Conservation (phyloP, 164 flowering plant genomes). For the Brasenia schreberi region DNA sequence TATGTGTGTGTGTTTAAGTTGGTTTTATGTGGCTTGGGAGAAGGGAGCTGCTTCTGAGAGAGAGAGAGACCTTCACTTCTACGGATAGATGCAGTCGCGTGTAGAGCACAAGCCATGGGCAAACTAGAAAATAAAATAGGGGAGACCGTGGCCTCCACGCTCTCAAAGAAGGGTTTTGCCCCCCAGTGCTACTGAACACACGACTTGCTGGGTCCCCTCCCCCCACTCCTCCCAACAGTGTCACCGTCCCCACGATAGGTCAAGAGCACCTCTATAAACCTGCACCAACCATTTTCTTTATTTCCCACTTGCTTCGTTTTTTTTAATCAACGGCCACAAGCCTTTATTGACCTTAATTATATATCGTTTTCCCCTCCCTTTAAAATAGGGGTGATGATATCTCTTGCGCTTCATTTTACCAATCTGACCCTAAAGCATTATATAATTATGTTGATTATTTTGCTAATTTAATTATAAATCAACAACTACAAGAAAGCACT, state of each 20-base stretch:
- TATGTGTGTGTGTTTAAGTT: not conserved
- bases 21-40: not conserved
- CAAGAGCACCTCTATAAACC: not conserved
- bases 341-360: not conserved
- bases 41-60: not conserved
- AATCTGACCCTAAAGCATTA: too few relatives aligned
- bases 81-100: too few relatives aligned
- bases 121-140: not conserved
- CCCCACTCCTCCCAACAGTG: not conserved
- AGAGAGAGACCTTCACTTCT: not conserved
- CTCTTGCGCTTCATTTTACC: too few relatives aligned
- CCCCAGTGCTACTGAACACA: not conserved
- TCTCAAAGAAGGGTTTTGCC: not conserved
- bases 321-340: not conserved
- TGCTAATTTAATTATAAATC: too few relatives aligned
- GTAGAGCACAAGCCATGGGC: too few relatives aligned
- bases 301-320: not conserved
- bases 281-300: not conserved
- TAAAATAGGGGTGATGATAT: too few relatives aligned
- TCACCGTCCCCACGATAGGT: not conserved
- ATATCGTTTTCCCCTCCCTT: too few relatives aligned
- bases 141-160: not conserved
- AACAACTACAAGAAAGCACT: too few relatives aligned
- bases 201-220: not conserved
- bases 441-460: too few relatives aligned